Percentiles rank a stretch among this genome's conserved stretches.
Conservation (phyloP, 306 rosid species). For the Erythrophleum fordii region DNA sequence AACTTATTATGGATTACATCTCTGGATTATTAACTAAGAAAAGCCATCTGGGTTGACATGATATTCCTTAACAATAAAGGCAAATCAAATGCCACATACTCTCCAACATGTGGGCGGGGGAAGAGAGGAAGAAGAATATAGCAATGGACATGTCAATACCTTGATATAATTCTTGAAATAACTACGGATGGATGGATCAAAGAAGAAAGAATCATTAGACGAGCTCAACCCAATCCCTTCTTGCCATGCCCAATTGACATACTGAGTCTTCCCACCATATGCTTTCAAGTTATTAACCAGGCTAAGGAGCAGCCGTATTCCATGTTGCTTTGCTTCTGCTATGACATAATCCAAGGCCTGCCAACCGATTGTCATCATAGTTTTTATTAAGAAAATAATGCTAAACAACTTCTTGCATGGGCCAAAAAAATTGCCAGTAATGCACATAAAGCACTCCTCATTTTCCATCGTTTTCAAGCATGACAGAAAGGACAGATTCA, state of each 20-base stretch:
- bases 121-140: slow-evolving; percentile 18
- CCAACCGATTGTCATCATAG: slow-evolving; percentile 40
- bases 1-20: neutral
- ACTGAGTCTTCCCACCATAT: slow-evolving; percentile 95
- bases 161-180: slow-evolving; percentile 85
- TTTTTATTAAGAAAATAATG: slow-evolving; percentile 34
- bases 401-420: slow-evolving; percentile 5
- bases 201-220: slow-evolving; percentile 97
- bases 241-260: slow-evolving; percentile 99
- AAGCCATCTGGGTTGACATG: neutral
- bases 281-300: slow-evolving; percentile 91
- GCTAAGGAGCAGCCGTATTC: slow-evolving; percentile 87
- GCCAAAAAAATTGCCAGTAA: slow-evolving; percentile 11
- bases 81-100: slow-evolving; percentile 9
- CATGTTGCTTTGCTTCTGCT: slow-evolving; percentile 84
- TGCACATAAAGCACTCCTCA: neutral
- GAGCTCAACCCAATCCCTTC: slow-evolving; percentile 93
- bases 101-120: neutral
- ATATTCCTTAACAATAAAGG: neutral
- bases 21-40: neutral
- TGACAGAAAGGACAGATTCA: slow-evolving; percentile 7
- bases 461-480: neutral
- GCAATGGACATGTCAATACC: slow-evolving; percentile 48
- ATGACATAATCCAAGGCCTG: slow-evolving; percentile 94
- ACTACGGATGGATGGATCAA: slow-evolving; percentile 81